A percentile compares a stretch with the other conserved stretches of the same genome.
phyloP scores from a whole-genome alignment of 805 yeast species.

The Komagataella populi region DNA sequence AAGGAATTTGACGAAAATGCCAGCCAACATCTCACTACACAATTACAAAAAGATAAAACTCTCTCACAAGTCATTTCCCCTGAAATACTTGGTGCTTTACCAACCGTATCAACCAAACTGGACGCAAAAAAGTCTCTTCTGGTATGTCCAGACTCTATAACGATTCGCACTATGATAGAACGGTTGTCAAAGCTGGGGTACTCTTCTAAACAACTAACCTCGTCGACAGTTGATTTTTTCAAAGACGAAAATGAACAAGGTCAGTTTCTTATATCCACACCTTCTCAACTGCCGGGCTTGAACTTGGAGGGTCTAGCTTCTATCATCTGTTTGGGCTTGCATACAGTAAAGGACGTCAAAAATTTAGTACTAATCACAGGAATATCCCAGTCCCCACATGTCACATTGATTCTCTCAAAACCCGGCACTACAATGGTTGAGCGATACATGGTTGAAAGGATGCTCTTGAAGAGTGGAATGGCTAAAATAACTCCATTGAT shows the following conservation, averaged over 20 bases:
- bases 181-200: neutral
- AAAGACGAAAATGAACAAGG: slow-evolving; percentile 6
- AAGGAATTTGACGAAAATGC: neutral
- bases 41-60: neutral
- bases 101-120: slow-evolving; percentile 5
- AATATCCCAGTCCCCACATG: slow-evolving; percentile 9
- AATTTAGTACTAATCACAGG: slow-evolving; percentile 13
- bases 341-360: slow-evolving; percentile 12
- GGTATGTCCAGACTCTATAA: neutral
- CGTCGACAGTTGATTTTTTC: slow-evolving; percentile 3
- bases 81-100: neutral
- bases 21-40: neutral
- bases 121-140: slow-evolving; percentile 1
- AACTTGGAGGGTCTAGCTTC: slow-evolving; percentile 13
- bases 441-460: slow-evolving; percentile 17
- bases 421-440: slow-evolving; percentile 9
- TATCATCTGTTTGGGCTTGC: slow-evolving; percentile 17
- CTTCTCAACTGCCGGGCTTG: slow-evolving; percentile 13
- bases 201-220: neutral
- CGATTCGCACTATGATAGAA: neutral
- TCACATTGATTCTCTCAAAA: neutral
- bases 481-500: neutral
- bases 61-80: neutral
- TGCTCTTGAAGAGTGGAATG: slow-evolving; percentile 7
- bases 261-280: slow-evolving; percentile 12